phyloP scores from a whole-genome alignment of 495 filamentous ascomycete species.

The Apodospora peruviana region DNA sequence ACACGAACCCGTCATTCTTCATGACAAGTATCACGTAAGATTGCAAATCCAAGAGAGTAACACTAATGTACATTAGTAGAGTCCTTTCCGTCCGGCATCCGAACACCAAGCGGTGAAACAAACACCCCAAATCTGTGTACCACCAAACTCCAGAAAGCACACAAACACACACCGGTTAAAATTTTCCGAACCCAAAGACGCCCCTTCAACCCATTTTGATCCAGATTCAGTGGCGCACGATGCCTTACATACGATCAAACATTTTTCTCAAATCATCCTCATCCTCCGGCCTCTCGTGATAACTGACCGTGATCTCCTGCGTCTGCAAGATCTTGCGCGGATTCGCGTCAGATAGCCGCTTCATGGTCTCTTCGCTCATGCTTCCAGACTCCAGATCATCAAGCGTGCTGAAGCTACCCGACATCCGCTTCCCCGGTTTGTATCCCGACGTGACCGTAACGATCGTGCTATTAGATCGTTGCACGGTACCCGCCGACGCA shows the following conservation, averaged over 20 bases:
- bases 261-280: background rate
- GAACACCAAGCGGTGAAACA: too few species aligned
- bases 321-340: constrained; percentile 9
- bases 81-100: too few species aligned
- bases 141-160: too few species aligned
- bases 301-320: constrained; percentile 13
- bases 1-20: too few species aligned
- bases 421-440: background rate
- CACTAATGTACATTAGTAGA: too few species aligned
- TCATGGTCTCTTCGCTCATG: background rate
- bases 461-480: constrained; percentile 2
- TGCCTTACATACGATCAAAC: background rate
- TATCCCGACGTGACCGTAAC: constrained; percentile 1
- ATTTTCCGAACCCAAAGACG: too few species aligned
- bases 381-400: background rate
- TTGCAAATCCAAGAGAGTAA: too few species aligned
- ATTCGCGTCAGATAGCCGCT: background rate
- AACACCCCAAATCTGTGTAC: too few species aligned
- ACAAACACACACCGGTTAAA: too few species aligned
- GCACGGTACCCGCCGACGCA: background rate
- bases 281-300: background rate
- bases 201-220: too few species aligned
- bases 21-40: too few species aligned
- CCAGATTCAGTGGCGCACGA: too few species aligned
- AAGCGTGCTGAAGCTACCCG: background rate